A percentile compares a stretch with the other conserved stretches of the same genome.
Evolutionary conservation across 768 basidiomycete species (phyloP).

Genomic region (Austroboletus eburneus): DNA sequence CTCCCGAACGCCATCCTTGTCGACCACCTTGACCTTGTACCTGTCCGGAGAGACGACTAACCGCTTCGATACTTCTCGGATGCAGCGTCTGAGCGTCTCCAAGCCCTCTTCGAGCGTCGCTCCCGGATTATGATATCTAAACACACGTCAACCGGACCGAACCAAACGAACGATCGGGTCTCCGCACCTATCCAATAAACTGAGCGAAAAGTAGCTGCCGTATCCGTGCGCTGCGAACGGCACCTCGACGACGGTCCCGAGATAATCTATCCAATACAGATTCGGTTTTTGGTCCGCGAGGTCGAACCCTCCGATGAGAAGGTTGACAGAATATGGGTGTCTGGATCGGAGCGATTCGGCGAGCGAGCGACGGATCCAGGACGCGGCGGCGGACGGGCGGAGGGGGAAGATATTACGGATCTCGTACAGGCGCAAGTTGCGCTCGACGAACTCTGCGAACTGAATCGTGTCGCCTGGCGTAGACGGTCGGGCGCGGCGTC

Average conservation of each 20-base stretch:
- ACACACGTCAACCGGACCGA: background rate
- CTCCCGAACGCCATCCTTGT: slow-evolving; percentile 85
- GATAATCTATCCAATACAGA: slow-evolving; percentile 95
- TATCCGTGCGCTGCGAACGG: slow-evolving; percentile 97
- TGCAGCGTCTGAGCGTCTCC: slow-evolving; percentile 77
- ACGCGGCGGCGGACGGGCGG: slow-evolving; percentile 84
- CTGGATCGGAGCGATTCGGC: slow-evolving; percentile 88
- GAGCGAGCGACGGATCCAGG: slow-evolving; percentile 90
- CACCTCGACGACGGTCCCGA: slow-evolving; percentile 84
- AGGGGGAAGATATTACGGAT: slow-evolving; percentile 91
- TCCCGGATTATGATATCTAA: slow-evolving; percentile 87
- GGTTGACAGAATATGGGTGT: slow-evolving; percentile 85
- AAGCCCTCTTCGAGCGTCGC: slow-evolving; percentile 83
- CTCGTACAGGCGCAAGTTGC: slow-evolving; percentile 93
- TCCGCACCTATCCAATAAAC: slow-evolving; percentile 82
- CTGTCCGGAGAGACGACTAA: slow-evolving; percentile 73
- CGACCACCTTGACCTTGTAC: slow-evolving; percentile 89
- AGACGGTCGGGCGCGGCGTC: too few species aligned
- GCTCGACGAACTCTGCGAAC: slow-evolving; percentile 94
- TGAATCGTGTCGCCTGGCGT: slow-evolving; percentile 86
- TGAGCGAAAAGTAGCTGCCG: slow-evolving; percentile 86
- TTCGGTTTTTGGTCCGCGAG: slow-evolving; percentile 64
- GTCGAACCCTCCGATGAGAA: slow-evolving; percentile 93
- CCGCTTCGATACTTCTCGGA: slow-evolving; percentile 83
- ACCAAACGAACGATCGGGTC: background rate